phyloP scores from a whole-genome alignment of 768 basidiomycete species.

The Ramaria rubella region DNA sequence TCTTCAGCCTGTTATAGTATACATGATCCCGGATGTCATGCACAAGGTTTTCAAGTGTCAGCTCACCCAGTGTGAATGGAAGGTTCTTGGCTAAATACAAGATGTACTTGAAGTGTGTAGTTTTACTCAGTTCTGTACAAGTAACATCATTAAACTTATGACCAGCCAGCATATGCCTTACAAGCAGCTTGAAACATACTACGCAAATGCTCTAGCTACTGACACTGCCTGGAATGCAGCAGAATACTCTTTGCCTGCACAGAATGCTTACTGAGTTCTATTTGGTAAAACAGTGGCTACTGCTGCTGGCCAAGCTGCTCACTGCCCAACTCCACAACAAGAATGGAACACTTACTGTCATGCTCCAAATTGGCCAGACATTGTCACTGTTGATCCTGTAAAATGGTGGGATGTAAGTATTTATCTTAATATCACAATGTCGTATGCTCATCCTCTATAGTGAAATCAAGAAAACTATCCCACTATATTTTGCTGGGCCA shows the following conservation, averaged over 20 bases:
- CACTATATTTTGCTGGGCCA: conserved; percentile 8
- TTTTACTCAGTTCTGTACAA: not conserved
- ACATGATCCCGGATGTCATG: not conserved
- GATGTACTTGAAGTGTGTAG: not conserved
- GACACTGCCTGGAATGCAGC: not conserved
- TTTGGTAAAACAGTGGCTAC: not conserved
- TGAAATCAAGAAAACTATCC: conserved; percentile 9
- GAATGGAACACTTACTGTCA: not conserved
- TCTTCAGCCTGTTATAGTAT: too few species aligned
- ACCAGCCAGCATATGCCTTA: not conserved
- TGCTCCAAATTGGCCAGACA: not conserved
- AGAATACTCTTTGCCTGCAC: too few species aligned
- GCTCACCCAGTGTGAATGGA: not conserved
- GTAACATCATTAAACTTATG: not conserved
- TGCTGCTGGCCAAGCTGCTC: not conserved
- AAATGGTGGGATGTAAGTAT: conserved; percentile 1
- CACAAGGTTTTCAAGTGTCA: not conserved
- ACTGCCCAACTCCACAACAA: not conserved
- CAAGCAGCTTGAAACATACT: not conserved
- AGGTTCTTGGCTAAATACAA: not conserved
- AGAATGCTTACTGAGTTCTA: too few species aligned
- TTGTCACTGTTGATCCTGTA: not conserved
- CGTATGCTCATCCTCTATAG: not conserved
- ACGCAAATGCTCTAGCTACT: not conserved
- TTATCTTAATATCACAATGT: not conserved